Evolutionary conservation across 495 filamentous ascomycete species (phyloP), one percentile per base, ranked within the genome.

Genomic region (Aspergillus cavernicola): DNA sequence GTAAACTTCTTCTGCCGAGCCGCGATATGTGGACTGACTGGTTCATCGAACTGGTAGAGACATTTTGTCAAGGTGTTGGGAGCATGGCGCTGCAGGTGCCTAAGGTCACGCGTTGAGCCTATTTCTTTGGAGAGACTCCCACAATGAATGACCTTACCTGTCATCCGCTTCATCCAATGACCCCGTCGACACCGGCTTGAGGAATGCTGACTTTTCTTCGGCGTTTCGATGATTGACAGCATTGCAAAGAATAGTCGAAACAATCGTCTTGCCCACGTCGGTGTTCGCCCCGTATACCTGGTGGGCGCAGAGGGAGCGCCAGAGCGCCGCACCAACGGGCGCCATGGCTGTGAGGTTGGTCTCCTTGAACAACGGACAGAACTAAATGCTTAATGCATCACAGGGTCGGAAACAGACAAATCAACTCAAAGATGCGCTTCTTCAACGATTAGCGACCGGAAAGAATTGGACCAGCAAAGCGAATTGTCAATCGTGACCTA

Each of bases 281-380:
- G 88, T 91, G 59, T 91, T 90, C 26, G 88, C 86, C 4, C 88
- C 88, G 54, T 87, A 91, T 18, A 92, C 73, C 60, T 90, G 87
- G 50, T 84, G 77, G 11, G 78, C 74, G 47, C 81, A 78, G 38
- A 89, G 71, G 3, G 76, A 77, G 48, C 78, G 83, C 78, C 83
- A 87, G 22, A 89, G 77, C 9, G 66, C 70, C 33, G 71, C 71
- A 33, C 72, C 70, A 32, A 72, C 66, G 4, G 72, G 67, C 50
- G 69, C 46, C 72, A 75, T 75, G 19, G 24, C 26, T 16, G 40
- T 15, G 52, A 53, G 23, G 18, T 46, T 10, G 43, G 31, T 12
- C 15, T 49, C 28, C 16, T 36, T 26, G 12, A 24, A 22, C 28
- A 18, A 1, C 23, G 12, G 20, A 47, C 2, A 46, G n/a, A 19